These are phyloP conservation scores for Codiaeum variegatum DNA, from an alignment of 441 rosid species.

Conservation along the genomic window DNA sequence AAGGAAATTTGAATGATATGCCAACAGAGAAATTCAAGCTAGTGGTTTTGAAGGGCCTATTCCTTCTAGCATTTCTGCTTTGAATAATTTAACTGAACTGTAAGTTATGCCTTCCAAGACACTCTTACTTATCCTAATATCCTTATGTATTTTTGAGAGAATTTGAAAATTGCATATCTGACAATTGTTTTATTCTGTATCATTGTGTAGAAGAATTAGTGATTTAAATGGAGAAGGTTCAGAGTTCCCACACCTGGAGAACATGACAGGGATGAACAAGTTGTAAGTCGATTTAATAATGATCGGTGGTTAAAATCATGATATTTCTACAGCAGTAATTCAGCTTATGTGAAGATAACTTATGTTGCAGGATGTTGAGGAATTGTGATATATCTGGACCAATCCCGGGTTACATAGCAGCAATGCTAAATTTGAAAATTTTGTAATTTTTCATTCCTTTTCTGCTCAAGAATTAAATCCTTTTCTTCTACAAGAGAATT, in stretches of 20 bases:
- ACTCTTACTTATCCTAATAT: background rate
- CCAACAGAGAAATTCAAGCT: conserved; percentile 38
- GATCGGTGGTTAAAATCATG: background rate
- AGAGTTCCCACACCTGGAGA: conserved; percentile 27
- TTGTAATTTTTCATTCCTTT: conserved; percentile 21
- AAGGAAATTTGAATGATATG: background rate
- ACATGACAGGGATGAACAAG: conserved; percentile 20
- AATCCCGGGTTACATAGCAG: conserved; percentile 22
- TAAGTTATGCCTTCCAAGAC: conserved; percentile 21
- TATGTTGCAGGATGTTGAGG: conserved; percentile 36
- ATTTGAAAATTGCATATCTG: background rate
- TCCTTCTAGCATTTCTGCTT: conserved; percentile 31
- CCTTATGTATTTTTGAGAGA: background rate
- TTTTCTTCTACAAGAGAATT: background rate
- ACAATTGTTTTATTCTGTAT: background rate
- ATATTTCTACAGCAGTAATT: background rate
- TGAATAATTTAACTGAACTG: conserved; percentile 29
- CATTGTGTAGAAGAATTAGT: conserved; percentile 32
- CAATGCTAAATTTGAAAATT: conserved; percentile 17
- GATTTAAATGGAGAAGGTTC: conserved; percentile 32
- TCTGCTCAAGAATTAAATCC: background rate
- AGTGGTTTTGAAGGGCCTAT: conserved; percentile 46
- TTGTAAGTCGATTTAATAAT: conserved; percentile 26
- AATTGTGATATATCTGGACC: conserved; percentile 42
- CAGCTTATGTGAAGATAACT: background rate